Percentiles rank a stretch among this genome's conserved stretches.
These are phyloP conservation scores for Adenanthera pavonina DNA, from an alignment of 306 rosid genomes.

Conservation along the genomic window DNA sequence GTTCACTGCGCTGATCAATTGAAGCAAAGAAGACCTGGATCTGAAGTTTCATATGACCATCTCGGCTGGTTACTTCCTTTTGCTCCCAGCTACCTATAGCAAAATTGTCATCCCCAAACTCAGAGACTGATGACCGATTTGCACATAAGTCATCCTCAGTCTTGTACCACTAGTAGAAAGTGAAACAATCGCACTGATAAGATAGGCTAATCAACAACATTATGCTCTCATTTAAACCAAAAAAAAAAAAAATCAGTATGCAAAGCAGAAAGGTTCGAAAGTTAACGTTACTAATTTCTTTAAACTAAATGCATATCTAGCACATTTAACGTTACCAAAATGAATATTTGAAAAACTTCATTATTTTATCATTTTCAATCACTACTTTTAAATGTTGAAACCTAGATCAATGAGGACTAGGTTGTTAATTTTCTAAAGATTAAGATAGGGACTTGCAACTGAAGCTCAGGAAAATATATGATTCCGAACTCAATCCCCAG, in stretches of 20 bases:
- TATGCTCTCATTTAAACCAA: too few relatives aligned
- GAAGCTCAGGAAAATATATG: not conserved
- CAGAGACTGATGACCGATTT: constrained; percentile 74
- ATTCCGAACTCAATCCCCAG: not conserved
- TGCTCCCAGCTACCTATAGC: constrained; percentile 90
- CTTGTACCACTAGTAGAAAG: constrained; percentile 63
- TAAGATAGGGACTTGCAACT: constrained; percentile 6
- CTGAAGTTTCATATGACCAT: constrained; percentile 87
- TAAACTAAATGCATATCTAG: not conserved
- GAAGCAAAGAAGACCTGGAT: constrained; percentile 94
- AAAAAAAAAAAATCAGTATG: not conserved
- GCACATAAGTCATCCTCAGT: constrained; percentile 73
- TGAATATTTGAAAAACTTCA: constrained; percentile 8
- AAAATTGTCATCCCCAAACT: constrained; percentile 92
- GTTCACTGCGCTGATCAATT: constrained; percentile 92
- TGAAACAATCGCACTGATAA: constrained; percentile 23
- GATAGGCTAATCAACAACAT: constrained; percentile 23
- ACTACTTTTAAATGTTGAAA: not conserved
- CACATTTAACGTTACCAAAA: not conserved
- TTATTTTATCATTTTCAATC: constrained; percentile 16
- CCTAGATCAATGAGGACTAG: not conserved
- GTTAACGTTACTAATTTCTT: not conserved
- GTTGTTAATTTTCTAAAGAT: constrained; percentile 1
- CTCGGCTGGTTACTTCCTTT: constrained; percentile 87
- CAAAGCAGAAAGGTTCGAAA: constrained; percentile 3